A percentile compares a stretch with the other conserved stretches of the same genome.
phyloP scores from a whole-genome alignment of 306 rosid genomes.

The Geum urbanum region DNA sequence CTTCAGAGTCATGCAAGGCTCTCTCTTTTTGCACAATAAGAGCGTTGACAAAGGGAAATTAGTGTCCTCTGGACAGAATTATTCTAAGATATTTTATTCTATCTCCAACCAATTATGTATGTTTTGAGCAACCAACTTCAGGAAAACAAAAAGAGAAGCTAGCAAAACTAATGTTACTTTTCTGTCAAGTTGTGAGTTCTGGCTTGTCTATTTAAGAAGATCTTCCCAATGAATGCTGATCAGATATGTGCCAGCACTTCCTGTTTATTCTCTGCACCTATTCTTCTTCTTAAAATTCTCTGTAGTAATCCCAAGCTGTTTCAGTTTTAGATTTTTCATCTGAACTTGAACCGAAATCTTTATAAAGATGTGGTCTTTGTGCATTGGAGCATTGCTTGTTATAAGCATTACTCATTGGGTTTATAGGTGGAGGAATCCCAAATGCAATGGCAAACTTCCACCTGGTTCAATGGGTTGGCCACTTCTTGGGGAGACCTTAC shows the following conservation, averaged over 20 bases:
- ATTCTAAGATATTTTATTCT: slow-evolving; percentile 47
- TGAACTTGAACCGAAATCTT: slow-evolving; percentile 4
- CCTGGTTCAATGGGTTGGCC: slow-evolving; percentile 99
- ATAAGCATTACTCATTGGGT: slow-evolving; percentile 65
- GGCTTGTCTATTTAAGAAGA: slow-evolving; percentile 69
- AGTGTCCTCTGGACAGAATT: slow-evolving; percentile 48
- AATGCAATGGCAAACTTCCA: slow-evolving; percentile 81
- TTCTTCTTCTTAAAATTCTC: slow-evolving; percentile 23
- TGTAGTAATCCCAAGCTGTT: slow-evolving; percentile 24
- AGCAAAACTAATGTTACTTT: slow-evolving; percentile 33
- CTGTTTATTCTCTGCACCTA: slow-evolving; percentile 46
- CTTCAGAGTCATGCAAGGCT: slow-evolving; percentile 48
- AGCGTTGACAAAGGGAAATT: slow-evolving; percentile 60
- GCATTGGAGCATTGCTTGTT: slow-evolving; percentile 50
- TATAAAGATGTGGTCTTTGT: slow-evolving; percentile 58
- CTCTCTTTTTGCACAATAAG: slow-evolving; percentile 25
- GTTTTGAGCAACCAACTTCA: slow-evolving; percentile 49
- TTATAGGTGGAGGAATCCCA: slow-evolving; percentile 82
- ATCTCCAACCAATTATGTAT: slow-evolving; percentile 68
- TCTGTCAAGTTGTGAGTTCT: slow-evolving; percentile 32
- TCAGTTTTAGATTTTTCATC: slow-evolving; percentile 24
- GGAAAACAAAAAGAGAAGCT: slow-evolving; percentile 28
- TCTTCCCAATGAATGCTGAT: slow-evolving; percentile 36
- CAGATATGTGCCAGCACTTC: slow-evolving; percentile 70
- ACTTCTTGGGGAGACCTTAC: slow-evolving; percentile 84